Percentiles rank a stretch among this genome's conserved stretches.
These are phyloP conservation scores for Cordyceps tenuipes DNA, from an alignment of 2,329 filamentous ascomycete species.

Conservation along the genomic window DNA sequence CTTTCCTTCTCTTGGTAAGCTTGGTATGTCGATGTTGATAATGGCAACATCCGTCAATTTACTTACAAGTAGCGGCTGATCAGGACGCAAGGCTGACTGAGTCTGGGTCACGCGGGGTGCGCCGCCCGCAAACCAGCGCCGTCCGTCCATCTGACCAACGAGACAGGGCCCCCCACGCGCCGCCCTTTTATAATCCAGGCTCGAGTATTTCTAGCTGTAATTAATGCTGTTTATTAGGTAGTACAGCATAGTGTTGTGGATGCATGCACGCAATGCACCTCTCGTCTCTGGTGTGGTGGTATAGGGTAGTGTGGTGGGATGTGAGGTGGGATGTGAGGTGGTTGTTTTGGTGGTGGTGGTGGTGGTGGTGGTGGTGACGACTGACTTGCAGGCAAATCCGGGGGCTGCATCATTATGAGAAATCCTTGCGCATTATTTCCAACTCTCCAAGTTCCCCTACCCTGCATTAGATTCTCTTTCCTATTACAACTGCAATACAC, in stretches of 20 bases:
- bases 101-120: slow-evolving; percentile 7
- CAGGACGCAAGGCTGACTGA: slow-evolving; percentile 9
- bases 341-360: neutral
- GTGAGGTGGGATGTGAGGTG: neutral
- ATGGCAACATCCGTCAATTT: neutral
- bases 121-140: neutral
- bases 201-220: no score
- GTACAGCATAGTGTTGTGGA: neutral
- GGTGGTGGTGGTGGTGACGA: neutral
- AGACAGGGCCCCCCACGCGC: slow-evolving; percentile 7
- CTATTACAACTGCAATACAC: no score
- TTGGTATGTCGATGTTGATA: neutral
- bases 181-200: neutral
- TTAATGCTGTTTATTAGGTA: neutral
- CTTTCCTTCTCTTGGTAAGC: neutral
- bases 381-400: neutral
- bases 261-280: no score
- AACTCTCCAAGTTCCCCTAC: neutral
- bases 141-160: slow-evolving; percentile 7
- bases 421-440: neutral
- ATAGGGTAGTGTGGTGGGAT: neutral
- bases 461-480: neutral
- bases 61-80: neutral
- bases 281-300: neutral
- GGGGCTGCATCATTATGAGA: neutral